Evolutionary conservation across 345 rosid genomes (phyloP), one percentile per base, ranked within the genome.

Genomic region (Cardamine resedifolia): DNA sequence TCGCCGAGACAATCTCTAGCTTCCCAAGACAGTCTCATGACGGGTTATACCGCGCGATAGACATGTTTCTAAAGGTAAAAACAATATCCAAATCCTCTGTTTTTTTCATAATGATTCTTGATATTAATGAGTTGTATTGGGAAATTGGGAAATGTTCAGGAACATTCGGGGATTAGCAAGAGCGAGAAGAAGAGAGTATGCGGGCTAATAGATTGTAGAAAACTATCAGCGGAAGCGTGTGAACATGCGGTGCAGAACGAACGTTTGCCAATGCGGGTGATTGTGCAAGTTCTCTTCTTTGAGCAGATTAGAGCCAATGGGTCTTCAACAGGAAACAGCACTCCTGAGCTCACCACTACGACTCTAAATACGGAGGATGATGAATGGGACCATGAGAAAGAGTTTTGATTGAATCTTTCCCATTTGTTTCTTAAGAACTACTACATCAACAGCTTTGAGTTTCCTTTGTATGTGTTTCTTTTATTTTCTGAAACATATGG

Each of bases 261-360:
- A 74, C 86, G 96, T 64, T 85, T 92, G 45, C 96, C 96, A 0
- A 77, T 90, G 61, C 78, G 96, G 1, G 90, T 92, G 10, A 85
- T 90, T 10, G 98, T 92, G 68, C 96, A 92, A 78, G 89, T 87
- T 48, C 98, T 92, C 64, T 92, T 92, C 85, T 90, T 92, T n/a
- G 96, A 92, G 75, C 96, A 87, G 73, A 74, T 83, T 10, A 72
- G 89, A 80, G 69, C 41, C 1, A 68, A 85, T 91, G 58, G 88
- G 85, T 0, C 95, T 88, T 58, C 95, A 85, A 82, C 91, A 58
- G 78, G 85, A 5, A 47, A 70, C 48, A 76, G 66, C 45, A 53
- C 79, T 63, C 79, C 71, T 23, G 79, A 76, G 52, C 75, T 75
- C 5, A 76, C 79, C 0, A 70, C 79, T 1, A 76, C 70, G 4